Base-by-base conservation (phyloP, 2,329 filamentous ascomycete species). In the Lasiodiplodia theobromae region DNA sequence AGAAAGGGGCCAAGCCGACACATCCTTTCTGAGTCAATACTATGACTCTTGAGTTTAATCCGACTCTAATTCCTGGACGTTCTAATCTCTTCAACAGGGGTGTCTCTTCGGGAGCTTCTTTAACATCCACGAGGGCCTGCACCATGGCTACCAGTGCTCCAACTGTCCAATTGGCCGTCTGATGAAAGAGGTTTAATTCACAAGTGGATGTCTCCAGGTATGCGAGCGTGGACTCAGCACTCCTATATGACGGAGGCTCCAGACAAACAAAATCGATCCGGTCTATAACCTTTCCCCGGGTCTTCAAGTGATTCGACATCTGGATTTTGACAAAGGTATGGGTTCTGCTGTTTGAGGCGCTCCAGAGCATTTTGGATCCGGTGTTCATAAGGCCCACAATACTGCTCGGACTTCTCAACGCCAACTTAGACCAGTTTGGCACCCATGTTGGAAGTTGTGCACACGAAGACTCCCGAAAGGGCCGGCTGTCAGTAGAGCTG, bases 111-210 rank as follows among this genome's bases (percentile, higher is more conserved):
- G 25, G 4, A 28, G 25, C 25, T 6, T 28, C 4, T 28, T 6
- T 1, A 6, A 28, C 6, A 28, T 6, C 1, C 4, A 1, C 25
- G 25, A 28, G 1, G 1, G 1, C 25, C 25, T 6, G 25, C 0
- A 28, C 25, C 25, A 28, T 28, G 25, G 25, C 25, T 28, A 28
- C 25, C 25, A 28, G 25, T 28, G 25, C 25, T 28, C 25, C 5
- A 4, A 28, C 25, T 4, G 25, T 28, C 25, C 25, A 28, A 6
- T 28, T 28, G 25, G 4, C 25, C 3, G 5, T 28, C 3, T 28
- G 25, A 28, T 28, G 25, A 28, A 28, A 28, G 4, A 4, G 25
- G 4, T 4, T 6, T 28, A 53, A 28, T 3, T 16, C 14, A 51
- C n/a, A 5, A 21, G n/a, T 7, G 3, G 8, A 51, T 23, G 1